phyloP scores from a whole-genome alignment of 768 basidiomycete species.

The Russula griseocarnosa region DNA sequence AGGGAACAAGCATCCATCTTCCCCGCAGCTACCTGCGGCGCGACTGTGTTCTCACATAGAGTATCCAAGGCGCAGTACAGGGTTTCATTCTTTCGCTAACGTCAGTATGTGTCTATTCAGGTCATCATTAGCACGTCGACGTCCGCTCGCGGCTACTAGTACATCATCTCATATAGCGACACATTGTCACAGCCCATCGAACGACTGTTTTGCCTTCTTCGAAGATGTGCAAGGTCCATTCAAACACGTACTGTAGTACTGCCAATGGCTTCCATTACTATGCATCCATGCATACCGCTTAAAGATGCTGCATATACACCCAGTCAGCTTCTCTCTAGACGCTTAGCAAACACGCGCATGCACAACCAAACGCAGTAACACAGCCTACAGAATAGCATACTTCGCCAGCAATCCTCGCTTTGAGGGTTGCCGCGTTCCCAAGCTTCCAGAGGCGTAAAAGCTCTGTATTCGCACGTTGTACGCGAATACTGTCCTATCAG shows the following conservation, averaged over 20 bases:
- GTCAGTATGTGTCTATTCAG: neutral
- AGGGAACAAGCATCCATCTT: neutral
- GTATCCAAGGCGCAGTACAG: neutral
- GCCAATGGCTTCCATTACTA: neutral
- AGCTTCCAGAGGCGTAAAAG: neutral
- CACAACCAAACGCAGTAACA: neutral
- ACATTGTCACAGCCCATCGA: neutral
- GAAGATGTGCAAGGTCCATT: neutral
- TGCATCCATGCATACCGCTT: neutral
- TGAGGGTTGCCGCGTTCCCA: neutral
- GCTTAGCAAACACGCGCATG: neutral
- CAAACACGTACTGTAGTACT: no score
- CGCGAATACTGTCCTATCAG: no score
- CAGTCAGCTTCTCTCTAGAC: neutral
- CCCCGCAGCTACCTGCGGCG: neutral
- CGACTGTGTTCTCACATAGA: neutral
- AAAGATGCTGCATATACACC: neutral
- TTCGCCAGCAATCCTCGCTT: neutral
- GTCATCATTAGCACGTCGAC: neutral
- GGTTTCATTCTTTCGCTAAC: neutral
- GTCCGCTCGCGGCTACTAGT: neutral
- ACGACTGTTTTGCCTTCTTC: neutral
- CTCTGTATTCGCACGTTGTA: neutral
- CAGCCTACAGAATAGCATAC: neutral
- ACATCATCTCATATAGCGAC: neutral